A percentile compares a stretch with the other conserved stretches of the same genome.
These are phyloP conservation scores for Zychaea mexicana DNA, from an alignment of 371 early-diverging fungal species.

Conservation along the genomic window DNA sequence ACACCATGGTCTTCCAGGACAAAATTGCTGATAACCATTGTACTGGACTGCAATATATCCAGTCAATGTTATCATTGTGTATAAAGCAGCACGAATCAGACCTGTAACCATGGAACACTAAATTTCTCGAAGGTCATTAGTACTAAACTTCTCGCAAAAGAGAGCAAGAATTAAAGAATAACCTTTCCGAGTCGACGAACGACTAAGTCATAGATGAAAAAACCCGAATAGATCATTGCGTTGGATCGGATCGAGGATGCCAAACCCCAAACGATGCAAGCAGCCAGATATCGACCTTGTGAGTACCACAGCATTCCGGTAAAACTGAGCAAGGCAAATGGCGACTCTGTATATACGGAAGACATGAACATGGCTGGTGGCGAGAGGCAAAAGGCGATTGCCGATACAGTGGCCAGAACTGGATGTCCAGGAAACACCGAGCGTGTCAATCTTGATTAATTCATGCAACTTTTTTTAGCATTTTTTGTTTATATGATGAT, in stretches of 20 bases:
- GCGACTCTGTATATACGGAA: conserved; percentile 85
- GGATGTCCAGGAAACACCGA: conserved; percentile 50
- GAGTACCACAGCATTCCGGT: conserved; percentile 69
- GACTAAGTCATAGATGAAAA: conserved; percentile 67
- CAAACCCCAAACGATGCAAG: conserved; percentile 58
- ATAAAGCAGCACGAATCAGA: conserved; percentile 34
- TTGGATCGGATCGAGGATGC: conserved; percentile 79
- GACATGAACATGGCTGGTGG: conserved; percentile 90
- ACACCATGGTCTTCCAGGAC: conserved; percentile 80
- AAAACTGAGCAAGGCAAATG: conserved; percentile 84
- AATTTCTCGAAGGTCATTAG: background rate
- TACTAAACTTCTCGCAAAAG: background rate
- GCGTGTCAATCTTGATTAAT: conserved; percentile 41
- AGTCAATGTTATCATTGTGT: conserved; percentile 41
- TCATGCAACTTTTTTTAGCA: too few relatives aligned
- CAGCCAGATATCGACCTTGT: conserved; percentile 35
- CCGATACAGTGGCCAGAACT: conserved; percentile 63
- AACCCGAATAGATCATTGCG: conserved; percentile 80
- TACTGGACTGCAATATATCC: conserved; percentile 75
- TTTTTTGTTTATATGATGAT: too few relatives aligned
- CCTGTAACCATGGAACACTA: conserved; percentile 16
- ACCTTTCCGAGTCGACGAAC: background rate
- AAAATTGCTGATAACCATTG: conserved; percentile 70
- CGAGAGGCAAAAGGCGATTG: conserved; percentile 73
- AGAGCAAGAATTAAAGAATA: too few relatives aligned